Conservation (phyloP, 2,329 filamentous ascomycete species). For the Trichophyton rubrum region DNA sequence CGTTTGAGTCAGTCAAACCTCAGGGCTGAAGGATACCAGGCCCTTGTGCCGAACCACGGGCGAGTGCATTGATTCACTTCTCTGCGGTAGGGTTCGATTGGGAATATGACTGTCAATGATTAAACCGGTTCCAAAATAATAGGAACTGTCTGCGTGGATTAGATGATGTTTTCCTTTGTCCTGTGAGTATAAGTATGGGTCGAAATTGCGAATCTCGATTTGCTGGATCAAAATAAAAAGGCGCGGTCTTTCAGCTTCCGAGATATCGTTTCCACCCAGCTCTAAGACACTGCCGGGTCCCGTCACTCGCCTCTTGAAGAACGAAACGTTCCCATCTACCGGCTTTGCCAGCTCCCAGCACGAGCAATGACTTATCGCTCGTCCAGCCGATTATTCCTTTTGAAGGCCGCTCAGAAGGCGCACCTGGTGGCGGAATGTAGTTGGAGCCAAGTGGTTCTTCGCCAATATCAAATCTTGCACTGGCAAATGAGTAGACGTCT, state of each 20-base stretch:
- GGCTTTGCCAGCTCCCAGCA: constrained; percentile 67
- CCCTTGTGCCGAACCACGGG: not conserved
- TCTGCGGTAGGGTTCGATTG: not conserved
- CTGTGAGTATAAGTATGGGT: not conserved
- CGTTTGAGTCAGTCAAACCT: not conserved
- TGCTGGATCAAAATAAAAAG: not conserved
- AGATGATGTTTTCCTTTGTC: not conserved
- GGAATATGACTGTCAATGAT: not conserved
- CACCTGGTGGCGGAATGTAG: constrained; percentile 39
- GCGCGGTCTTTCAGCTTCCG: constrained; percentile 23
- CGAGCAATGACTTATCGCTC: constrained; percentile 57
- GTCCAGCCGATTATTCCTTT: constrained; percentile 84
- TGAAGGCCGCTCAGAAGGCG: constrained; percentile 47
- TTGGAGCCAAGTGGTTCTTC: constrained; percentile 46
- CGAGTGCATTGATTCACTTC: not conserved
- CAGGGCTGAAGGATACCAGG: not conserved
- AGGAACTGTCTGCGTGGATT: not conserved
- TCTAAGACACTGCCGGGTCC: constrained; percentile 52
- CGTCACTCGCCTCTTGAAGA: constrained; percentile 55
- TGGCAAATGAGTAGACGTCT: constrained; percentile 77
- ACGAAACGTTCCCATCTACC: constrained; percentile 81
- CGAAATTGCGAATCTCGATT: not conserved
- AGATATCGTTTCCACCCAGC: constrained; percentile 78
- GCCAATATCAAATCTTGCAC: constrained; percentile 67
- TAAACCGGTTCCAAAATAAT: not conserved